Evolutionary conservation across 768 basidiomycete genomes (phyloP).

Genomic region (Kwoniella mangroviensis): DNA sequence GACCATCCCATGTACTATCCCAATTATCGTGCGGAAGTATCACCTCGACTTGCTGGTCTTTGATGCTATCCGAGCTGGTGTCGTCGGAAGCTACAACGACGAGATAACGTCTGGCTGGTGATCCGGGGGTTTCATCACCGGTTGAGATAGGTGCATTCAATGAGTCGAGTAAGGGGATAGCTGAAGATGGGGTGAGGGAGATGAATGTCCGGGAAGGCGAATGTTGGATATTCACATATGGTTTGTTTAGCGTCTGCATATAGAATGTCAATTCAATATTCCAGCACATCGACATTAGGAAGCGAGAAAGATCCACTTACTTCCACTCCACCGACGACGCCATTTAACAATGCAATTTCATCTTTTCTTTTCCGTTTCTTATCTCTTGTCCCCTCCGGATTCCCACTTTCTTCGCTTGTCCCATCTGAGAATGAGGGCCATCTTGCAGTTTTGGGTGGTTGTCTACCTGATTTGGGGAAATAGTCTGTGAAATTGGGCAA

Average conservation of each 20-base stretch:
- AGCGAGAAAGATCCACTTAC: constrained; percentile 20
- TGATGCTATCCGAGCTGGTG: background rate
- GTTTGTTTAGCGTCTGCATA: background rate
- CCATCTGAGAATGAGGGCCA: constrained; percentile 25
- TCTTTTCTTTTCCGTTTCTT: constrained; percentile 25
- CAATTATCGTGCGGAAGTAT: constrained; percentile 1
- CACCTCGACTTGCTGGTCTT: background rate
- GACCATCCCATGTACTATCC: constrained; percentile 28
- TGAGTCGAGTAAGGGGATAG: constrained; percentile 18
- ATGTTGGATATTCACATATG: constrained; percentile 9
- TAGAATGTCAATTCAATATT: background rate
- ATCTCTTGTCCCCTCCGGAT: background rate
- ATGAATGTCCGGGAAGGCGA: constrained; percentile 20
- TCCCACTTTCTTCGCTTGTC: background rate
- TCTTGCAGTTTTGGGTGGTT: background rate
- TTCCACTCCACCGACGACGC: constrained; percentile 33
- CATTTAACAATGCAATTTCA: constrained; percentile 29
- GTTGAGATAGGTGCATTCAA: constrained; percentile 14
- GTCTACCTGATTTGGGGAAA: constrained; percentile 22
- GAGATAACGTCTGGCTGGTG: constrained; percentile 24
- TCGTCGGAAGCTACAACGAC: constrained; percentile 18
- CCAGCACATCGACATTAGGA: too few relatives aligned
- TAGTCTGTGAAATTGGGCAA: constrained; percentile 25
- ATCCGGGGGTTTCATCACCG: background rate
- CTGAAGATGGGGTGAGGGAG: constrained; percentile 25